Evolutionary conservation across 441 rosid species (phyloP), one percentile per base, ranked within the genome.

Genomic region (Biscutella auriculata): DNA sequence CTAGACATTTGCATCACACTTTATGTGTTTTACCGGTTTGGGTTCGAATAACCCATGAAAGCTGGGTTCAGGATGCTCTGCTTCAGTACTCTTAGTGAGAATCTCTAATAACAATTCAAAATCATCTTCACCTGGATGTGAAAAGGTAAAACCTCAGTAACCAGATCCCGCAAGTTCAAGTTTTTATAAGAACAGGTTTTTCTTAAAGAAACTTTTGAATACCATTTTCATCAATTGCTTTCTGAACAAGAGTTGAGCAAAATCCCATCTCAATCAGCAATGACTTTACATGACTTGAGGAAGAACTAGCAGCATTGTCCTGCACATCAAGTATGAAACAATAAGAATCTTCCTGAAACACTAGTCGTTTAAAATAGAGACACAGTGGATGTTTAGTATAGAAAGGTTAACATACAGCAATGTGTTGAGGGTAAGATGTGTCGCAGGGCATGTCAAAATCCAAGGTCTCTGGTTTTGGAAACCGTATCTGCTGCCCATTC

Each of bases 231-330:
- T 78, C 71, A 50, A 92, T 78, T 21, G 68, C 92, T 79, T 73
- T 82, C 70, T 84, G 80, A 9, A 83, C 83, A 67, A 78, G 87
- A 62, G 82, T 68, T 15, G 92, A 74, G 33, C 59, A 50, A 68
- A 80, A 92, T 30, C 98, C 95, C 98, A 92, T 88, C 72, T 77
- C 95, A 49, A 74, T 65, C 15, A 92, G 69, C 53, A 76, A 75
- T 5, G 90, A 82, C 66, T 82, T 82, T 5, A 76, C 60, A 65
- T 70, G 66, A 79, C 81, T 82, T 66, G 80, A 76, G 23, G 95
- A 86, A 64, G 98, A 88, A 62, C 97, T 86, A 55, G 98, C 85
- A 44, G 59, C 75, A 69, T 75, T 72, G 41, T 77, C 78, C 98
- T 92, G 84, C 60, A 69, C 60, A 49, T 39, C 53, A 65, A 54